Evolutionary conservation across 2,329 filamentous ascomycete species (phyloP).

Genomic region (Pestalotiopsis sp.): DNA sequence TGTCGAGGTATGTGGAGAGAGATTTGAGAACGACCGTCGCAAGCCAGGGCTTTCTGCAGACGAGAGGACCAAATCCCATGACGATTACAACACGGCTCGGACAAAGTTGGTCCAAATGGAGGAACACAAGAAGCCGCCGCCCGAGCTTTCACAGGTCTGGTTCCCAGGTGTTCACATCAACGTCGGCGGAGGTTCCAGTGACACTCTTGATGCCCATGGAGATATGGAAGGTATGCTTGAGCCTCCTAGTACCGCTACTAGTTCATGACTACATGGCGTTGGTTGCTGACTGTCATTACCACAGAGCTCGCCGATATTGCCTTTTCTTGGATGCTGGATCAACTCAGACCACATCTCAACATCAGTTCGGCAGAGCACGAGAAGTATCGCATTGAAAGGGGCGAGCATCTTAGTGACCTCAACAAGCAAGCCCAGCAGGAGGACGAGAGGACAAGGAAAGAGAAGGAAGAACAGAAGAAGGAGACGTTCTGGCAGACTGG

Average conservation of each 20-base stretch:
- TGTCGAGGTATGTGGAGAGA: background rate
- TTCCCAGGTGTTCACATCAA: constrained; percentile 58
- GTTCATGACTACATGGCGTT: background rate
- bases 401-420: background rate
- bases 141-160: constrained; percentile 52
- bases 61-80: background rate
- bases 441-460: background rate
- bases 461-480: background rate
- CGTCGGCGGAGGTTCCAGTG: constrained; percentile 48
- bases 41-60: background rate
- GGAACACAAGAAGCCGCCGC: constrained; percentile 14
- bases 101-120: constrained; percentile 14
- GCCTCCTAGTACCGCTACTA: too few relatives aligned
- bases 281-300: background rate
- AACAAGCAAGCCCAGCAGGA: background rate
- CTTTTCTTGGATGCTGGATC: background rate
- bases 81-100: constrained; percentile 6
- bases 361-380: background rate
- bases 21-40: background rate
- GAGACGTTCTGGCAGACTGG: background rate
- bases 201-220: constrained; percentile 21
- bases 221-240: constrained; percentile 17
- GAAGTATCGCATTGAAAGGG: background rate
- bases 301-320: background rate
- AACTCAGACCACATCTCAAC: background rate